Base-by-base conservation (phyloP, 208 protist species). In the Herpetomonas tarakana region DNA sequence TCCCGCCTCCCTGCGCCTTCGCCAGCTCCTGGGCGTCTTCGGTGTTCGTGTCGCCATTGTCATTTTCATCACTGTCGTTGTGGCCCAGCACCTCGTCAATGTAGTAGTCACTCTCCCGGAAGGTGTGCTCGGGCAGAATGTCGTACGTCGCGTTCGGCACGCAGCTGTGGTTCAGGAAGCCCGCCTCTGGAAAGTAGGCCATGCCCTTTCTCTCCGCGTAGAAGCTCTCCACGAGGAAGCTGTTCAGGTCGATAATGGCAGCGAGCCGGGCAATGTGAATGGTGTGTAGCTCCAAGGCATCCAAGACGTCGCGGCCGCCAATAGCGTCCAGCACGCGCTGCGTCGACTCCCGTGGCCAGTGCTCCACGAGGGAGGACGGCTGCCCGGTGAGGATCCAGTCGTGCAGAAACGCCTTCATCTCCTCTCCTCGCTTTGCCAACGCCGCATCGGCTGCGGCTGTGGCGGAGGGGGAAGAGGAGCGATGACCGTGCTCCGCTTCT, bases 141-240 rank as follows among this genome's bases (percentile, higher is more conserved):
- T 92, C 83, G 60, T 95, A 95, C 28, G 76, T 83, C 18, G 81
- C 74, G 68, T 95, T 95, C 11, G 89, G 86, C 21, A 53, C 45
- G 58, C 89, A 95, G 79, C 89, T 95, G 74, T 95, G 89, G 45
- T 95, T 95, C 18, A 92, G 57, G 52, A 92, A 93, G 16, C 83
- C 89, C 0, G 89, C 89, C 68, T 93, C 85, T 4, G 89, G 85
- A 53, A 91, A 95, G 76, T 95, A 95, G 11, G 81, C 89, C 83
- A 91, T 91, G 27, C 89, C 89, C 46, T 88, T 92, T 6, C 86
- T 83, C 66, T 92, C 81, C 29, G 81, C 82, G 39, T 83, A 88
- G 55, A 58, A 90, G 45, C 81, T 89, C 61, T 95, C 85, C 26
- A 95, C 86, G 12, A 93, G 81, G 49, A 95, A 92, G 57, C 81